Conservation (phyloP, 495 filamentous ascomycete species). For the Paragyromitra xinjiangensis region DNA sequence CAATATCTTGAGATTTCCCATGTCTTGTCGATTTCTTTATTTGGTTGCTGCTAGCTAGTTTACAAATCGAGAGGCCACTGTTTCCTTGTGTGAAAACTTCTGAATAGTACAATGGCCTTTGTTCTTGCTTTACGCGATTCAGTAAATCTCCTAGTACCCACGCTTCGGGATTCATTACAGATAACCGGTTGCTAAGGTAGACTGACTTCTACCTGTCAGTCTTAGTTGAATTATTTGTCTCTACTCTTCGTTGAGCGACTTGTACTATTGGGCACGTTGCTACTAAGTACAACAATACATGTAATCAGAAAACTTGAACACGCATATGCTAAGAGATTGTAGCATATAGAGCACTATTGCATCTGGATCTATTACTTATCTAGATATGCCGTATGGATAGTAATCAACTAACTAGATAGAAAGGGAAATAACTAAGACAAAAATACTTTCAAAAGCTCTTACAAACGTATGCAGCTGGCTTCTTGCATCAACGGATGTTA, state of each 20-base stretch:
- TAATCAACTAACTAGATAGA: background rate
- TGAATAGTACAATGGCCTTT: background rate
- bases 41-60: constrained; percentile 31
- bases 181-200: too few species aligned
- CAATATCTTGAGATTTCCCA: constrained; percentile 51
- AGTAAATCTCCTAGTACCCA: too few species aligned
- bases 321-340: background rate
- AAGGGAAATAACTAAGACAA: background rate
- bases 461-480: background rate
- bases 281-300: background rate
- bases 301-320: background rate
- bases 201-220: too few species aligned
- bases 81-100: background rate
- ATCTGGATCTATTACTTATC: background rate
- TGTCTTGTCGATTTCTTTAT: constrained; percentile 25
- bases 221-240: too few species aligned
- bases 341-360: background rate
- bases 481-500: background rate
- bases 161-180: too few species aligned
- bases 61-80: constrained; percentile 22
- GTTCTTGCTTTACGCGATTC: background rate
- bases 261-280: background rate
- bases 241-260: background rate
- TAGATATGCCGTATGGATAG: background rate
- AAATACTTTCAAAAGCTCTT: background rate